A percentile compares a stretch with the other conserved stretches of the same genome.
Evolutionary conservation across 371 early-diverging fungal species (phyloP).

Genomic region (Mucor piriformis): DNA sequence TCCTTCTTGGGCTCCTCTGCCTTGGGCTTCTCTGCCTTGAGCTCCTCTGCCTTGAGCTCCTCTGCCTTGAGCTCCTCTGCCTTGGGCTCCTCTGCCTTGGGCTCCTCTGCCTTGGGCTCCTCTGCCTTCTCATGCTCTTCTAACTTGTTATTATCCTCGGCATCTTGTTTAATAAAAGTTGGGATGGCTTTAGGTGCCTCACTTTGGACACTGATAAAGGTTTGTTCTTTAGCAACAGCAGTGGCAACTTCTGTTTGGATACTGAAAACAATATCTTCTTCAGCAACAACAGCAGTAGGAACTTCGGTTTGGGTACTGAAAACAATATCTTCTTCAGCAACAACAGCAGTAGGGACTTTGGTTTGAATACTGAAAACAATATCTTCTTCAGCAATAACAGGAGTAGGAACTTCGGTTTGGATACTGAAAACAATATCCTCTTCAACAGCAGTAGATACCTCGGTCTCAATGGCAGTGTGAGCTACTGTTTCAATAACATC

Average conservation of each 20-base stretch:
- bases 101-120: no score
- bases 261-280: no score
- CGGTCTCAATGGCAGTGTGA: no score
- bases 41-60: no score
- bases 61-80: no score
- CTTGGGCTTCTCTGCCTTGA: no score
- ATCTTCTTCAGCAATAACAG: no score
- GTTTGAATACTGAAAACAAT: no score
- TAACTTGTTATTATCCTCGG: background rate
- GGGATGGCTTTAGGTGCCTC: no score
- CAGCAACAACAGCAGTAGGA: background rate
- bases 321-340: background rate
- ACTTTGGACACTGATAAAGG: background rate
- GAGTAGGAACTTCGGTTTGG: background rate
- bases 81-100: no score
- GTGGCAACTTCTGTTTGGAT: no score
- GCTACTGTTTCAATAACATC: background rate
- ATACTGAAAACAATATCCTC: background rate
- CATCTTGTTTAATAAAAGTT: background rate
- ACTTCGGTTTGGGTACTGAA: background rate
- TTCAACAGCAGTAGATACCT: background rate
- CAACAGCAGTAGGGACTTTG: background rate
- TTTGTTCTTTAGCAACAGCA: constrained; percentile 1
- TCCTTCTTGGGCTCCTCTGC: background rate
- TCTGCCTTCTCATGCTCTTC: no score